Evolutionary conservation across 2,329 filamentous ascomycete genomes (phyloP).

Genomic region (Colletotrichum echinochloae): DNA sequence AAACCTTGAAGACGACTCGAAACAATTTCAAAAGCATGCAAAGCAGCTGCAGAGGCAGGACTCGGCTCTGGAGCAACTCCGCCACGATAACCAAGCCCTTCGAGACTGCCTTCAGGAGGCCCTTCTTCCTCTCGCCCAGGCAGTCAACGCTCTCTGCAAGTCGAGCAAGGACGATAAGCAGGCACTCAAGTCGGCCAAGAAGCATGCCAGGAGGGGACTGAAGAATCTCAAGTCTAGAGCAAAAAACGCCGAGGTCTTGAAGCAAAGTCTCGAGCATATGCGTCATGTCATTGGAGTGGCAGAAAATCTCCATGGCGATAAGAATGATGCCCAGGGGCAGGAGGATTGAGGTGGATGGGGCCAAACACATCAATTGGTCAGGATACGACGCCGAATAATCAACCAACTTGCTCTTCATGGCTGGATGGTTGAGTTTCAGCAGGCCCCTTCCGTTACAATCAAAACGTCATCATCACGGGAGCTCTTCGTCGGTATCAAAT

Average conservation of each 20-base stretch:
- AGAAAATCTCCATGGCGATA: not conserved
- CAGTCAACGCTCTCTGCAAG: not conserved
- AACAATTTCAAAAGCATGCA: not conserved
- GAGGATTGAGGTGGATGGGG: not conserved
- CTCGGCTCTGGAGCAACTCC: not conserved
- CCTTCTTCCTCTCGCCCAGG: not conserved
- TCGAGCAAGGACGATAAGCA: slow-evolving; percentile 5
- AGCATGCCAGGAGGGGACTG: not conserved
- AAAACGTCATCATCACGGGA: not conserved
- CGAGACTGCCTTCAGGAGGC: not conserved
- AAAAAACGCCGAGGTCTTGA: not conserved
- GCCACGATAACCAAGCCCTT: not conserved
- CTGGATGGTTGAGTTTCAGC: not conserved
- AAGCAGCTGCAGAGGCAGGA: not conserved
- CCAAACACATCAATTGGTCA: not conserved
- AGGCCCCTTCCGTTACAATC: not conserved
- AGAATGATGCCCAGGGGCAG: no score
- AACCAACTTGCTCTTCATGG: not conserved
- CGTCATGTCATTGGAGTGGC: not conserved
- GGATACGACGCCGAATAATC: not conserved
- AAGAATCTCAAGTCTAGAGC: not conserved
- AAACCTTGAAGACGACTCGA: not conserved
- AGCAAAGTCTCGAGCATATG: not conserved
- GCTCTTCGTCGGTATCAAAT: not conserved
- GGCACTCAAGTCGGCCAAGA: not conserved